Evolutionary conservation across 2,329 filamentous ascomycete genomes (phyloP).

Genomic region (Rhinocladiella mackenziei): DNA sequence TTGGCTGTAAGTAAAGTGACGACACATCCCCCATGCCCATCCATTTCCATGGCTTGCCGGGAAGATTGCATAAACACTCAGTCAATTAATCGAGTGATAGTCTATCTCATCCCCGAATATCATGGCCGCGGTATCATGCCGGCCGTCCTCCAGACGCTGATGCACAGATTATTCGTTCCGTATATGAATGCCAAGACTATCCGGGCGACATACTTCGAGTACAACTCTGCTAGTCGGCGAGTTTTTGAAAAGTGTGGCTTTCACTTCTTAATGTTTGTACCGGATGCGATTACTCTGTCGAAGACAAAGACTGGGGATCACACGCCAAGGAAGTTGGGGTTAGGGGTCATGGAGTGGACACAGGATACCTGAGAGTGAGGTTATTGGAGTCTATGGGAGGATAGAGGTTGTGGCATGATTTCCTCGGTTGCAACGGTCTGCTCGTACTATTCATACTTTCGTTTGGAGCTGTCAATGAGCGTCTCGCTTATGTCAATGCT

Average conservation of each 20-base stretch:
- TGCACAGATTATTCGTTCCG: conserved; percentile 31
- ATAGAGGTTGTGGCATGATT: not conserved
- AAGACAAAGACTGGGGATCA: conserved; percentile 6
- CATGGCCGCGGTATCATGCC: conserved; percentile 35
- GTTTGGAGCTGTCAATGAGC: no score
- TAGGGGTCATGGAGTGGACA: conserved; percentile 13
- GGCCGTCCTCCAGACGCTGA: conserved; percentile 25
- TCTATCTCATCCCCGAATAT: conserved; percentile 28
- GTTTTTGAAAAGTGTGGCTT: conserved; percentile 35
- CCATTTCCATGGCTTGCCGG: no score
- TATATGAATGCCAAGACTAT: conserved; percentile 31
- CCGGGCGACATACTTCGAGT: conserved; percentile 27
- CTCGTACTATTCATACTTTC: no score
- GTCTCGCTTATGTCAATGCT: no score
- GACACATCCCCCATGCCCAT: no score
- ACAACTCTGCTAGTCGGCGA: conserved; percentile 30
- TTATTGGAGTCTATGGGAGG: not conserved
- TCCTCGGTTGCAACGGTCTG: no score
- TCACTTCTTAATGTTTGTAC: conserved; percentile 5
- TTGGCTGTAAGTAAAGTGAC: conserved; percentile 14
- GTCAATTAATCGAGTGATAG: conserved; percentile 4
- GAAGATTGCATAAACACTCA: no score
- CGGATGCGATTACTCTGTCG: conserved; percentile 5
- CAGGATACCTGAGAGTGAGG: no score
- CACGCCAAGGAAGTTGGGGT: conserved; percentile 8